A percentile compares a stretch with the other conserved stretches of the same genome.
These are phyloP conservation scores for Neospermospora avenae DNA, from an alignment of 2,329 filamentous ascomycete genomes.

Conservation along the genomic window DNA sequence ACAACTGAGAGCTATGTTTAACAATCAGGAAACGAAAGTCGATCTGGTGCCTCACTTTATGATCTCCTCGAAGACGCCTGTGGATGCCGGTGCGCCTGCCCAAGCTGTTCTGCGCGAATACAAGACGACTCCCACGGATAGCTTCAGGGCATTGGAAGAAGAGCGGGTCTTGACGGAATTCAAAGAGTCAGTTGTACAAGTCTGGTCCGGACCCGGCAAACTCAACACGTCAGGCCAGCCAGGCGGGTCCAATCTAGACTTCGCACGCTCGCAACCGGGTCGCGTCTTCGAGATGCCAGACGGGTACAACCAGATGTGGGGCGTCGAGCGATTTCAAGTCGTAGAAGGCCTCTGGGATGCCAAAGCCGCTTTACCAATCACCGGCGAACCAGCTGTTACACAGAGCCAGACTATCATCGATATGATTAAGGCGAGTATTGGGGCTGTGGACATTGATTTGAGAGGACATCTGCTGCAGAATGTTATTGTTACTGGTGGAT, in stretches of 20 bases:
- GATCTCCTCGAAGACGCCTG: constrained; percentile 80
- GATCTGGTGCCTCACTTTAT: constrained; percentile 82
- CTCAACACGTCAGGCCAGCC: constrained; percentile 48
- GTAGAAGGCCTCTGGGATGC: constrained; percentile 92
- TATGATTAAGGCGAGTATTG: constrained; percentile 73
- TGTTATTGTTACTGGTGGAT: constrained; percentile 88
- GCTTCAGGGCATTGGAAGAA: constrained; percentile 82
- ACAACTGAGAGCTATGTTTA: constrained; percentile 81
- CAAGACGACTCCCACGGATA: constrained; percentile 56
- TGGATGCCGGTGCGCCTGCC: constrained; percentile 79
- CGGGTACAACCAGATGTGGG: constrained; percentile 93
- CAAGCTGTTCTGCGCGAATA: constrained; percentile 75
- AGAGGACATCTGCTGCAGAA: constrained; percentile 80
- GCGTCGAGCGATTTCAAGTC: constrained; percentile 79
- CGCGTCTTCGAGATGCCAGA: constrained; percentile 96
- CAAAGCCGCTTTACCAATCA: constrained; percentile 60
- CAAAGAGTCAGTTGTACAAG: constrained; percentile 95
- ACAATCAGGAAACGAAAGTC: constrained; percentile 63
- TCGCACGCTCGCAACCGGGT: constrained; percentile 68
- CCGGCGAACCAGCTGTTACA: constrained; percentile 46
- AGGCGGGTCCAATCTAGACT: constrained; percentile 68
- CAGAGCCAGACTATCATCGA: constrained; percentile 79
- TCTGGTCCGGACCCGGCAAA: constrained; percentile 79
- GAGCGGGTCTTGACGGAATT: constrained; percentile 92
- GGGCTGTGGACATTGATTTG: constrained; percentile 83